Percentiles rank a stretch among this genome's conserved stretches.
phyloP scores from a whole-genome alignment of 2,329 filamentous ascomycete genomes.

The Claviceps fusiformis region DNA sequence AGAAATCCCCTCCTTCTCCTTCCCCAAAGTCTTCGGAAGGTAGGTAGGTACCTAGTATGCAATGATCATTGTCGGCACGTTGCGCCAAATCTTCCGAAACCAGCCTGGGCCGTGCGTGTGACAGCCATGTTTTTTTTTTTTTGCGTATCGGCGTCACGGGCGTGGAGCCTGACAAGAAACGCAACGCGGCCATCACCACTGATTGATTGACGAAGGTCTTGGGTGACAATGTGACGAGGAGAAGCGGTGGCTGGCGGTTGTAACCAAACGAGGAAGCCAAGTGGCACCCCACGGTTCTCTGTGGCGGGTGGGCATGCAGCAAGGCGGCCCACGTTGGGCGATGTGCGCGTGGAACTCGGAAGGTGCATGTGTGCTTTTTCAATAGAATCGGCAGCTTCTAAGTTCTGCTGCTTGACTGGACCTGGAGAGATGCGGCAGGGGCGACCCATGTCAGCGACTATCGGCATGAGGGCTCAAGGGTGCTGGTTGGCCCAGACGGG shows the following conservation, averaged over 20 bases:
- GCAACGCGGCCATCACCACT: too few species aligned
- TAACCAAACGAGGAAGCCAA: not conserved
- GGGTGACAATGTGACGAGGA: not conserved
- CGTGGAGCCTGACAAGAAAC: not conserved
- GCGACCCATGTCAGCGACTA: not conserved
- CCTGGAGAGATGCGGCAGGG: not conserved
- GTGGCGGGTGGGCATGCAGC: too few species aligned
- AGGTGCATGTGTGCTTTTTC: too few species aligned
- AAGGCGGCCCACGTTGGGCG: too few species aligned
- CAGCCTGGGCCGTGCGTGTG: slow-evolving; percentile 1
- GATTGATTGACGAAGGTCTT: not conserved
- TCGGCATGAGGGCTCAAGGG: not conserved
- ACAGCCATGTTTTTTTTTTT: not conserved
- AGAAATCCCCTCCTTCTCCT: too few species aligned
- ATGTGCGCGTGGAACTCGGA: too few species aligned
- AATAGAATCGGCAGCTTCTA: too few species aligned
- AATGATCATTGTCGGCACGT: not conserved
- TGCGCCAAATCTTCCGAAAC: not conserved
- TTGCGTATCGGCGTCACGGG: not conserved
- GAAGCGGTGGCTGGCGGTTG: not conserved
- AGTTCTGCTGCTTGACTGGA: not conserved
- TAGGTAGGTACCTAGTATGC: too few species aligned
- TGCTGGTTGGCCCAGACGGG: slow-evolving; percentile 5
- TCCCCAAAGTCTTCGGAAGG: too few species aligned
- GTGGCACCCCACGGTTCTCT: not conserved